Evolutionary conservation across 176 grass and related monocot species (phyloP).

Genomic region (Oryza brachyantha): DNA sequence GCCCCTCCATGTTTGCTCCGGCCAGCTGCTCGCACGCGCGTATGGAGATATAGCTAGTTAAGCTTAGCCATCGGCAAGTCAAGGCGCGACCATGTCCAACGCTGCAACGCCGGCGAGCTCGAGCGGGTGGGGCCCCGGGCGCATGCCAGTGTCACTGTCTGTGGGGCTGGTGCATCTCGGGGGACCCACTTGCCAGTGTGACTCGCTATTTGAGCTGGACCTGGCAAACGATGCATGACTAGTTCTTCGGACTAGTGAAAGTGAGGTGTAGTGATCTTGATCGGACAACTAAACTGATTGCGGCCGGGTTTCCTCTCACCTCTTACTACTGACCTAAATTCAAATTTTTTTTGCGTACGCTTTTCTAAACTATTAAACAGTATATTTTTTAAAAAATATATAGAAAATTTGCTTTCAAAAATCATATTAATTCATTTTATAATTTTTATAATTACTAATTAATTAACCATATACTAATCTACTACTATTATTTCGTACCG

Average conservation of each 20-base stretch:
- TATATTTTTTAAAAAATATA: too few relatives aligned
- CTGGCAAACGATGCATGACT: not conserved
- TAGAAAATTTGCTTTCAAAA: too few relatives aligned
- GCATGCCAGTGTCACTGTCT: not conserved
- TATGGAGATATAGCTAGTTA: not conserved
- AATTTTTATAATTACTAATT: too few relatives aligned
- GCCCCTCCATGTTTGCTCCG: slow-evolving; percentile 15
- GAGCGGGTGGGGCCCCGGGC: too few relatives aligned
- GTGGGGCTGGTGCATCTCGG: not conserved
- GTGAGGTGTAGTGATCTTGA: not conserved
- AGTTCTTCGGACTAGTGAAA: not conserved
- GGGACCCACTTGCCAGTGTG: not conserved
- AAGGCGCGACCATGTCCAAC: slow-evolving; percentile 18
- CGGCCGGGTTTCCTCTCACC: too few relatives aligned
- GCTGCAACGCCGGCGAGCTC: not conserved
- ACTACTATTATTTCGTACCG: too few relatives aligned
- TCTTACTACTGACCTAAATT: too few relatives aligned
- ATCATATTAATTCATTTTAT: too few relatives aligned
- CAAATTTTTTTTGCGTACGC: too few relatives aligned
- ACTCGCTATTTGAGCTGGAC: not conserved
- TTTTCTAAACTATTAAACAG: too few relatives aligned
- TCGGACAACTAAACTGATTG: not conserved
- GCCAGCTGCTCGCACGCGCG: not conserved
- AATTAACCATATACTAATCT: too few relatives aligned
- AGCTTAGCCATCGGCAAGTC: not conserved